A percentile compares a stretch with the other conserved stretches of the same genome.
Conservation (phyloP, 2,329 filamentous ascomycete genomes). For the Reticulascus tulasneorum region DNA sequence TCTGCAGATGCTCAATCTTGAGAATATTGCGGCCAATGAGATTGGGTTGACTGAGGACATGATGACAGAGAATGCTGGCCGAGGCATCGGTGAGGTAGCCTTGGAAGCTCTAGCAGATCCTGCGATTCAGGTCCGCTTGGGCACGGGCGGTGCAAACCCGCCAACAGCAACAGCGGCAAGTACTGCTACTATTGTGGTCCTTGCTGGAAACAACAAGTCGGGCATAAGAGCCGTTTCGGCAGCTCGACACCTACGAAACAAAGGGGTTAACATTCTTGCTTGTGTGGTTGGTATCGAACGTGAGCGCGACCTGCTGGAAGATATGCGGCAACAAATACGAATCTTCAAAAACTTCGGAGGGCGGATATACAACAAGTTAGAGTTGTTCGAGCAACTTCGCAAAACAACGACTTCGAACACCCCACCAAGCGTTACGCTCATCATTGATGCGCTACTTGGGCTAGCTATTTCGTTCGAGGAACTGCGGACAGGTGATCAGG, state of each 20-base stretch:
- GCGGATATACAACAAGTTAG: slow-evolving; percentile 58
- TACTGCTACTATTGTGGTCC: slow-evolving; percentile 56
- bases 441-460: slow-evolving; percentile 85
- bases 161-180: slow-evolving; percentile 19
- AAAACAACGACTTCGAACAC: slow-evolving; percentile 33
- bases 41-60: slow-evolving; percentile 84
- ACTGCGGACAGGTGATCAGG: slow-evolving; percentile 75
- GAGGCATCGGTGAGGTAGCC: slow-evolving; percentile 82
- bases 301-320: slow-evolving; percentile 75
- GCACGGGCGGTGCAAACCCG: slow-evolving; percentile 29
- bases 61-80: slow-evolving; percentile 86
- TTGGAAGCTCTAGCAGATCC: slow-evolving; percentile 63
- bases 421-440: slow-evolving; percentile 62
- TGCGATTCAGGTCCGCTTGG: slow-evolving; percentile 52
- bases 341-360: slow-evolving; percentile 83
- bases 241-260: slow-evolving; percentile 80
- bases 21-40: slow-evolving; percentile 85
- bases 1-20: slow-evolving; percentile 85
- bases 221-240: slow-evolving; percentile 82
- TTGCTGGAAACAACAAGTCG: slow-evolving; percentile 94
- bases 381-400: slow-evolving; percentile 57
- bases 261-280: slow-evolving; percentile 74
- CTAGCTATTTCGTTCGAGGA: slow-evolving; percentile 87
- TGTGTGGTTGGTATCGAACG: slow-evolving; percentile 83
- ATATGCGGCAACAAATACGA: slow-evolving; percentile 74